A percentile compares a stretch with the other conserved stretches of the same genome.
Evolutionary conservation across 116 monocot genomes (phyloP).

Genomic region (Zostera marina): DNA sequence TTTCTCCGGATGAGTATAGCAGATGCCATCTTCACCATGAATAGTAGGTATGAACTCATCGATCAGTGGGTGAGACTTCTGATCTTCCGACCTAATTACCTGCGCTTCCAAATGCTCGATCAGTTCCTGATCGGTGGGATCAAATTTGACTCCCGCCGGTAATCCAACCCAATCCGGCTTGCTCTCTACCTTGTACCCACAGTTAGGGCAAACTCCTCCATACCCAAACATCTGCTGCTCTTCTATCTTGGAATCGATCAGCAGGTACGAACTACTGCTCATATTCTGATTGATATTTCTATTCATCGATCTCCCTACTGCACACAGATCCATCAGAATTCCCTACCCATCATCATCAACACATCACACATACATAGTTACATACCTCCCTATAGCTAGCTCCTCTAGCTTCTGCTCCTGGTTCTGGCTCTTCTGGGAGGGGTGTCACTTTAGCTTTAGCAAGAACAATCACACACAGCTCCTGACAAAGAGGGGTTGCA

Average conservation of each 20-base stretch:
- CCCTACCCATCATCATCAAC: too few relatives aligned
- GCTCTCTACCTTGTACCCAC: conserved; percentile 54
- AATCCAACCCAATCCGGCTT: conserved; percentile 29
- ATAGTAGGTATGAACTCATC: conserved; percentile 44
- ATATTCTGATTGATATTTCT: conserved; percentile 14
- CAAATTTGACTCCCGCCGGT: conserved; percentile 25
- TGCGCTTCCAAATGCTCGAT: conserved; percentile 78
- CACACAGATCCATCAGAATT: too few relatives aligned
- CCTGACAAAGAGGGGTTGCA: too few relatives aligned
- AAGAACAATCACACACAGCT: too few relatives aligned
- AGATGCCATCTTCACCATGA: conserved; percentile 18
- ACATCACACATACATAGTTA: too few relatives aligned
- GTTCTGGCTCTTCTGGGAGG: too few relatives aligned
- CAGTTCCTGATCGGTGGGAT: conserved; percentile 67
- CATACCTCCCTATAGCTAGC: too few relatives aligned
- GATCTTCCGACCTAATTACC: conserved; percentile 27
- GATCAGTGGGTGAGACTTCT: conserved; percentile 50
- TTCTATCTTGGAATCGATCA: conserved; percentile 62
- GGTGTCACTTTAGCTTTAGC: too few relatives aligned
- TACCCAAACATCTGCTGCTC: conserved; percentile 49
- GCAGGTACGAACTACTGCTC: conserved; percentile 25
- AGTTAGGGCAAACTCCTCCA: conserved; percentile 54
- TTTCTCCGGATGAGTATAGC: conserved; percentile 27
- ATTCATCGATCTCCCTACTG: too few relatives aligned
- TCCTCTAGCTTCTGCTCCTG: too few relatives aligned